Evolutionary conservation across 2,329 filamentous ascomycete species (phyloP).

Genomic region (Sporothrix pseudoabietina): DNA sequence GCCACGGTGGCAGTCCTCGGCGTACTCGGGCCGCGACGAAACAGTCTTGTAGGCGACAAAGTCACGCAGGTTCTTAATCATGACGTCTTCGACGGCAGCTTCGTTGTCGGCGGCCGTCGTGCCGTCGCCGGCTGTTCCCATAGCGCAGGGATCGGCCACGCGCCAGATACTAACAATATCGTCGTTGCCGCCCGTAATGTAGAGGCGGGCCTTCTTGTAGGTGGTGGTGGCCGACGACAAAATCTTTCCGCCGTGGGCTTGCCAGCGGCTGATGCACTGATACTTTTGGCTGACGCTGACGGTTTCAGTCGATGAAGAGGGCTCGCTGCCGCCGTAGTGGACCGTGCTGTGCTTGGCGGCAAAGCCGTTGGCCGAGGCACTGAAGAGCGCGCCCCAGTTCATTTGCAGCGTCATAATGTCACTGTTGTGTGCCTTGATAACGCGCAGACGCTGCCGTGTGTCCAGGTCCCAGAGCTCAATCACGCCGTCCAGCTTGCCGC

Average conservation of each 20-base stretch:
- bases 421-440: conserved; percentile 76
- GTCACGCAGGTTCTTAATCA: conserved; percentile 73
- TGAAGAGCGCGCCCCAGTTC: conserved; percentile 82
- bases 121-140: conserved; percentile 43
- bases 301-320: conserved; percentile 45
- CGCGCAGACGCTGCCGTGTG: conserved; percentile 84
- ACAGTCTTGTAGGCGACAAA: conserved; percentile 93
- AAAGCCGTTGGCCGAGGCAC: conserved; percentile 84
- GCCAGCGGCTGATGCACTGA: conserved; percentile 43
- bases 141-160: conserved; percentile 53
- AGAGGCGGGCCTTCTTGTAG: conserved; percentile 74
- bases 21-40: conserved; percentile 81
- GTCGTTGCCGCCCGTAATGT: conserved; percentile 93
- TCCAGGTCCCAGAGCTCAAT: conserved; percentile 97
- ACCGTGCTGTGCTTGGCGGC: conserved; percentile 72
- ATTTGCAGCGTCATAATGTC: conserved; percentile 88
- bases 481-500: conserved; percentile 81
- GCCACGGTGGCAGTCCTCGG: conserved; percentile 88
- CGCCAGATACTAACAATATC: conserved; percentile 88
- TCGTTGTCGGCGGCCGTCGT: conserved; percentile 47
- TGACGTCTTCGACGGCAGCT: conserved; percentile 53
- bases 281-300: conserved; percentile 65
- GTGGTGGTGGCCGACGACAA: conserved; percentile 77
- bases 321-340: conserved; percentile 54
- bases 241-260: conserved; percentile 81